Evolutionary conservation across 768 basidiomycete species (phyloP).

Genomic region (Kondoa subrosea): DNA sequence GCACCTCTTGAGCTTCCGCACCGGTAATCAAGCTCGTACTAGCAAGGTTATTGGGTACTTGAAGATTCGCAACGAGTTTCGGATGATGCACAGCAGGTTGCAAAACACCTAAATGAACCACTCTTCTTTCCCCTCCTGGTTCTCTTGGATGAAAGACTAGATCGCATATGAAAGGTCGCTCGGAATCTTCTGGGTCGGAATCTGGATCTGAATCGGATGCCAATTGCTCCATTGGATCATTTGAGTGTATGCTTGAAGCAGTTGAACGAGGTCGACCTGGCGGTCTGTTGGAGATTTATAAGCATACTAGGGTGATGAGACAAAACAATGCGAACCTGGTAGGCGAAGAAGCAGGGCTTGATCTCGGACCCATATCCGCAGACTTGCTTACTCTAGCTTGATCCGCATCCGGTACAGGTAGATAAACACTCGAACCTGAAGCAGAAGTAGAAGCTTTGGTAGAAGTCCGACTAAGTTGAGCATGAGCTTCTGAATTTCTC

Average conservation of each 20-base stretch:
- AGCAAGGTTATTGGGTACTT: not conserved
- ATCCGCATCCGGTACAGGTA: not conserved
- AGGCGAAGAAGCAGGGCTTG: too few relatives aligned
- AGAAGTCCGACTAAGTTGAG: not conserved
- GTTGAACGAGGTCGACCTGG: not conserved
- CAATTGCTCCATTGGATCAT: constrained; percentile 25
- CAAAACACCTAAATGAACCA: not conserved
- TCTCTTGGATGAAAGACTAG: constrained; percentile 36
- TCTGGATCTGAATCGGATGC: constrained; percentile 44
- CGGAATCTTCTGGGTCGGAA: constrained; percentile 87
- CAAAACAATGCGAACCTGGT: too few relatives aligned
- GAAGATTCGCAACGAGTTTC: not conserved
- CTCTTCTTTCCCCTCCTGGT: not conserved
- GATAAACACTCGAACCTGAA: not conserved
- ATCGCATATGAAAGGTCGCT: constrained; percentile 90
- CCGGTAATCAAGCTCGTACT: not conserved
- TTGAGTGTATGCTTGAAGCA: constrained; percentile 4
- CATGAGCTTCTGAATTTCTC: not conserved
- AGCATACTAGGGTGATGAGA: too few relatives aligned
- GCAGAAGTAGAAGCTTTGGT: not conserved
- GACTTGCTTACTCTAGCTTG: not conserved
- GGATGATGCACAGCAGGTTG: constrained; percentile 4
- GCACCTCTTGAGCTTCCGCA: not conserved
- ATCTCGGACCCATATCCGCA: not conserved
- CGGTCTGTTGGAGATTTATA: too few relatives aligned